Evolutionary conservation across 2,329 filamentous ascomycete species (phyloP).

Genomic region (Aquanectria penicillioides): DNA sequence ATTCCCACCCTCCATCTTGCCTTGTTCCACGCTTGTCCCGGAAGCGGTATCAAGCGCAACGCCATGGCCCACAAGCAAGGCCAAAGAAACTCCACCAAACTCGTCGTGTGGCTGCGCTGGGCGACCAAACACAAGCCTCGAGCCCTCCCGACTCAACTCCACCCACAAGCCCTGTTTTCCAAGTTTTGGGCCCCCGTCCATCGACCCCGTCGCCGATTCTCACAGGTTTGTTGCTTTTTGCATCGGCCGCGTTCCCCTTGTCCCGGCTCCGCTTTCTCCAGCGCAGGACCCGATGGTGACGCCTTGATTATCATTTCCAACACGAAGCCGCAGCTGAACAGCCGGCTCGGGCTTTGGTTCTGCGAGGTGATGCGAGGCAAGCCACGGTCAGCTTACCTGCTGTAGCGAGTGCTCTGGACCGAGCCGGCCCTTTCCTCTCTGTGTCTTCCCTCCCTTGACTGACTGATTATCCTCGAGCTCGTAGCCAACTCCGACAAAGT

Average conservation of each 20-base stretch:
- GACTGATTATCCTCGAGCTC: too few species aligned
- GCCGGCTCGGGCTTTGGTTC: background rate
- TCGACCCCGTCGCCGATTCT: background rate
- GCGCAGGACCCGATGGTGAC: conserved; percentile 4
- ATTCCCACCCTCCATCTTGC: conserved; percentile 18
- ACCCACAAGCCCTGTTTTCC: conserved; percentile 3
- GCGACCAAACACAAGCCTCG: background rate
- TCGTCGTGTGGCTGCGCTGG: background rate
- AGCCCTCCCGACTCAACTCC: background rate
- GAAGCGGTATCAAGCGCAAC: conserved; percentile 21
- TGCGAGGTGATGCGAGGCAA: conserved; percentile 9
- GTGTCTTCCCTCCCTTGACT: too few species aligned
- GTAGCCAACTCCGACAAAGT: background rate
- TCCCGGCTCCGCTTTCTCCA: conserved; percentile 11
- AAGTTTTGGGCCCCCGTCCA: conserved; percentile 17
- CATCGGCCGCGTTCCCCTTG: background rate
- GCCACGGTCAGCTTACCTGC: background rate
- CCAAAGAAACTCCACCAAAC: conserved; percentile 1
- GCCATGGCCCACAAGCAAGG: background rate
- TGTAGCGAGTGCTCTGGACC: too few species aligned
- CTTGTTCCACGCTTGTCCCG: conserved; percentile 17
- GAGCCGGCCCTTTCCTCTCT: too few species aligned
- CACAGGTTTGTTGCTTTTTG: conserved; percentile 3
- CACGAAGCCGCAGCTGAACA: background rate
- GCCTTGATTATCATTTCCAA: background rate